Evolutionary conservation across 306 rosid species (phyloP).

Genomic region (Aeschynomene evenia): DNA sequence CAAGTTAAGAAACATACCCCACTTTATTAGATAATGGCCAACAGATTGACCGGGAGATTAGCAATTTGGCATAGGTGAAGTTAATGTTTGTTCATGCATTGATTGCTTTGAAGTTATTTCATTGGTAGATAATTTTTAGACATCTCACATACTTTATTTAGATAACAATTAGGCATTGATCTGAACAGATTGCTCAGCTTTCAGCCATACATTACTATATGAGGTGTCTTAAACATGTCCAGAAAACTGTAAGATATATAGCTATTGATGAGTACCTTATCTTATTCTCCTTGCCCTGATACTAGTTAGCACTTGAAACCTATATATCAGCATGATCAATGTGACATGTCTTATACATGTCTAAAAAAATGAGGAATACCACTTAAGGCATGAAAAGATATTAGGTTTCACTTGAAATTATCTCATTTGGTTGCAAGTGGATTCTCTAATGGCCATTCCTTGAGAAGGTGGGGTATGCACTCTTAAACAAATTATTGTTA

Average conservation of each 20-base stretch:
- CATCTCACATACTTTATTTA: neutral
- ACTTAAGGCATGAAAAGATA: neutral
- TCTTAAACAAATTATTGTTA: neutral
- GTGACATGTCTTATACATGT: conserved; percentile 26
- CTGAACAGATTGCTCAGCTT: too few species aligned
- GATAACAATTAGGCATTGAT: too few species aligned
- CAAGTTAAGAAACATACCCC: neutral
- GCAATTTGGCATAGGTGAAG: neutral
- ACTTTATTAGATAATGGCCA: neutral
- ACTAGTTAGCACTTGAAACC: neutral
- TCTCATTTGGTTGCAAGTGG: neutral
- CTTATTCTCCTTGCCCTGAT: neutral
- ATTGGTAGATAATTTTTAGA: conserved; percentile 22
- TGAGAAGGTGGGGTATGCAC: conserved; percentile 13
- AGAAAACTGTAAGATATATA: neutral
- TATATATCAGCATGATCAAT: neutral
- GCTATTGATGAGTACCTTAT: neutral
- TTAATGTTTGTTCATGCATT: neutral
- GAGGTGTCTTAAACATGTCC: too few species aligned
- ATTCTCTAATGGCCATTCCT: neutral
- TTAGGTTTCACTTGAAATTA: neutral
- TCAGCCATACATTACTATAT: too few species aligned
- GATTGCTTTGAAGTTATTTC: neutral
- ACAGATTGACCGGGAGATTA: neutral
- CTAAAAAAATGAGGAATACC: neutral